Evolutionary conservation across 805 yeast genomes (phyloP), one percentile per base, ranked within the genome.

Genomic region (Peterozyma toletana): DNA sequence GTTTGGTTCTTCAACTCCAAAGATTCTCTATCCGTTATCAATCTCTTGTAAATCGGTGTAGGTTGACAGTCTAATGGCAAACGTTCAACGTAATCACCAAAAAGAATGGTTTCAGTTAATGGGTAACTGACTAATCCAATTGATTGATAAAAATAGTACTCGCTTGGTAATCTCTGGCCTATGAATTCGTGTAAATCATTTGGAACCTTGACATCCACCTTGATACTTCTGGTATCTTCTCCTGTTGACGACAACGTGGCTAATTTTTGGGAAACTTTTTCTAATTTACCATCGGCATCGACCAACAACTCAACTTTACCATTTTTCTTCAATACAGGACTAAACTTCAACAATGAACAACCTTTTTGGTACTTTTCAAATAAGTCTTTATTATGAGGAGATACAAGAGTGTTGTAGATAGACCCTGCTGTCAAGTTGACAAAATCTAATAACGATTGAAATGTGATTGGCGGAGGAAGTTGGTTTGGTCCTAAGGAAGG

Each of bases 91-190:
- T 76, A 74, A 31, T 67, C 63, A 2, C 88, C 93, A 46, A 77
- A 77, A 1, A 83, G 71, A 15, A 90, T 68, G 0, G 88, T 77
- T 49, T 83, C 84, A 36, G 83, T 71, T 18, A 86, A 59, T 45
- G 78, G 80, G 5, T 82, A 64, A 7, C 81, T 76, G 11, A 84
- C 65, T 18, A 90, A 58, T 1, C 97, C 98, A 46, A 84, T 61
- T 1, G 95, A 83, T 56, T 78, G 78, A 60, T 88, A 93, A 58
- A 83, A 89, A 55, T 78, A 83, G 36, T 84, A 71, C 62, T 90
- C 98, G 43, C 87, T 85, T 2, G 97, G 95, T 41, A 93, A 68
- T 56, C 90, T 77, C 59, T 85, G 87, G 9, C 95, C 88, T 40
- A 93, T 72, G 39, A 89, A 75, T 38, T 82, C 89, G 58, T 86